Base-by-base conservation (phyloP, 805 yeast genomes). In the Komagataella populi region DNA sequence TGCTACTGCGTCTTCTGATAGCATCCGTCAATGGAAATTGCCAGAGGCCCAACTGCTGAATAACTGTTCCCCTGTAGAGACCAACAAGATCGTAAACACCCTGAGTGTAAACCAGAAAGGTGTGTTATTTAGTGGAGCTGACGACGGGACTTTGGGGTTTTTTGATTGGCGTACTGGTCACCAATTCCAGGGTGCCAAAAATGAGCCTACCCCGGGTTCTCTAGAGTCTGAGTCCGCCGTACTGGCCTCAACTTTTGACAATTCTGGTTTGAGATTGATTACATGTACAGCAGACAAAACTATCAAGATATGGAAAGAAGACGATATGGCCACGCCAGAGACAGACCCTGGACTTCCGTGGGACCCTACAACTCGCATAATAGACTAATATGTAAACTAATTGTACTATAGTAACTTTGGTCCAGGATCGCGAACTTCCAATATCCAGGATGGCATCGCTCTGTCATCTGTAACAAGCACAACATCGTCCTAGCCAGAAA, bases 261-360 rank as follows among this genome's bases (percentile, higher is more conserved):
- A 73, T 62, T 81, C 88, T 53, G 96, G 97, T 0, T 66, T 81
- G 57, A 74, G 96, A 48, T 67, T 93, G 52, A 74, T 93, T 18
- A 87, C 96, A 1, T 88, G 96, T 49, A 95, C 87, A 59, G 81
- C 87, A n/a, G 98, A 91, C 65, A 90, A 90, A 62, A 81, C 86
- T 62, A 78, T 87, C 45, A 86, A 84, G 62, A 70, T 87, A 1
- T 87, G 93, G 91, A 74, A 70, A 49, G 78, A 76, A 54, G 66
- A 64, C 49, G 63, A 66, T n/a, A 65, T 63, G 10, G 68, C 69
- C 7, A 69, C 69, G 1, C 63, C 59, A 36, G 30, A 46, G n/a
- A 46, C 18, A 4, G 46, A 17, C 16, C 46, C 46, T 20, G 46
- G 46, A 4, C 23, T 44, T 18, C 46, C 46, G 10, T 44, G 46